Percentiles rank a stretch among this genome's conserved stretches.
Conservation (phyloP, 176 grass and related monocot genomes). For the Musa itinerans region DNA sequence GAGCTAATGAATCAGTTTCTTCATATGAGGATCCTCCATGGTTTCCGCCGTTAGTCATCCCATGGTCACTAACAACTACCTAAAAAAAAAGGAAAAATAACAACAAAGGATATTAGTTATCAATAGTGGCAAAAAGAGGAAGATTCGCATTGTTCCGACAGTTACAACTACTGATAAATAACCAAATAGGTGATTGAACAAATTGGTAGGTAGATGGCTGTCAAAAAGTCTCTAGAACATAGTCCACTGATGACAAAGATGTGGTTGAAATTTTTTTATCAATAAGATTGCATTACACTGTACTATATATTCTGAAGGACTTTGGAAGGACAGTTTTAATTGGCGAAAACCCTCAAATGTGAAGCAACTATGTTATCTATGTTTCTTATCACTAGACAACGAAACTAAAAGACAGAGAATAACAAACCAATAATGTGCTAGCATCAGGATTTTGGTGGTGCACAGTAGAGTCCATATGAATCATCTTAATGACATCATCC, state of each 20-base stretch:
- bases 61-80: constrained; percentile 93
- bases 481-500: constrained; percentile 79
- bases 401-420: constrained; percentile 5
- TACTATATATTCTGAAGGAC: no score
- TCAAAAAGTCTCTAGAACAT: background rate
- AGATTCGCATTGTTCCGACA: background rate
- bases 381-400: background rate
- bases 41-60: constrained; percentile 90
- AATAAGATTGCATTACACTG: no score
- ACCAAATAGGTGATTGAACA: background rate
- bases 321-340: background rate
- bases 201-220: background rate
- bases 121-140: background rate
- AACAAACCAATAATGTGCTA: constrained; percentile 63
- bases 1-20: constrained; percentile 77
- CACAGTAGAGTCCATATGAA: constrained; percentile 36
- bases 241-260: background rate
- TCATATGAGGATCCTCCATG: constrained; percentile 94
- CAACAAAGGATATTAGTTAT: constrained; percentile 1
- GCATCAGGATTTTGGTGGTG: constrained; percentile 32
- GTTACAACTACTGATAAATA: background rate
- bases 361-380: background rate
- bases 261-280: no score
- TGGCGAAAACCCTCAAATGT: background rate
- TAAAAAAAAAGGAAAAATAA: constrained; percentile 24